phyloP scores from a whole-genome alignment of 225 moss, liverwort and hornwort species.

The Physcomitrium patens region DNA sequence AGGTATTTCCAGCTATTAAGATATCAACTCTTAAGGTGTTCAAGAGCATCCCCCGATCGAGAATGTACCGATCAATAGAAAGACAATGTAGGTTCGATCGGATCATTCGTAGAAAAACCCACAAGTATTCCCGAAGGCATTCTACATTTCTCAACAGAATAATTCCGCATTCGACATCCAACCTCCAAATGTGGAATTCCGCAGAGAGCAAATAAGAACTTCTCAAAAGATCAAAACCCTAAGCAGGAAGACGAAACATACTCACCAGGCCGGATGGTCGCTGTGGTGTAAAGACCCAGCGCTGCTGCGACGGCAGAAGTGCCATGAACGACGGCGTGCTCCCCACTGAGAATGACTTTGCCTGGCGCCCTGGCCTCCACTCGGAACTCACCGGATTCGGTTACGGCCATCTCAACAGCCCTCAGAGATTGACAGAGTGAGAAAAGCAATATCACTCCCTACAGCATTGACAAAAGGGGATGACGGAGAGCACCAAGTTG shows the following conservation, averaged over 20 bases:
- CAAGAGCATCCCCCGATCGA: not conserved
- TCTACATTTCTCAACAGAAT: not conserved
- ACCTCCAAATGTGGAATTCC: not conserved
- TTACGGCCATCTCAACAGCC: constrained; percentile 34
- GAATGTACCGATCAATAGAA: not conserved
- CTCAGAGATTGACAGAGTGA: not conserved
- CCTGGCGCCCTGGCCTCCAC: constrained; percentile 86
- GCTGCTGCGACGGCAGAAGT: constrained; percentile 82
- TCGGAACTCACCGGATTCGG: constrained; percentile 12
- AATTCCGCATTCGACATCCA: not conserved
- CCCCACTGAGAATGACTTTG: constrained; percentile 90
- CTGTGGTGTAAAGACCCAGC: constrained; percentile 80
- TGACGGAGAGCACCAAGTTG: too few relatives aligned
- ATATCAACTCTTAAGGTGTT: too few relatives aligned
- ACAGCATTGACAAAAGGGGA: not conserved
- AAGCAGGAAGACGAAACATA: constrained; percentile 6
- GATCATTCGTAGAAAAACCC: not conserved
- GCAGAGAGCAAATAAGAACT: not conserved
- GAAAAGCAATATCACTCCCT: not conserved
- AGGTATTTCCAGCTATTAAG: too few relatives aligned
- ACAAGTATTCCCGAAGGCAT: not conserved
- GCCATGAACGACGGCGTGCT: constrained; percentile 97
- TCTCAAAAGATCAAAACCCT: not conserved
- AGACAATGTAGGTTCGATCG: constrained; percentile 1
- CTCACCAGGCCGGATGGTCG: constrained; percentile 44